Evolutionary conservation across 228 moss, liverwort and hornwort genomes (phyloP), one percentile per base, ranked within the genome.

Genomic region (Sphagnum fallax): DNA sequence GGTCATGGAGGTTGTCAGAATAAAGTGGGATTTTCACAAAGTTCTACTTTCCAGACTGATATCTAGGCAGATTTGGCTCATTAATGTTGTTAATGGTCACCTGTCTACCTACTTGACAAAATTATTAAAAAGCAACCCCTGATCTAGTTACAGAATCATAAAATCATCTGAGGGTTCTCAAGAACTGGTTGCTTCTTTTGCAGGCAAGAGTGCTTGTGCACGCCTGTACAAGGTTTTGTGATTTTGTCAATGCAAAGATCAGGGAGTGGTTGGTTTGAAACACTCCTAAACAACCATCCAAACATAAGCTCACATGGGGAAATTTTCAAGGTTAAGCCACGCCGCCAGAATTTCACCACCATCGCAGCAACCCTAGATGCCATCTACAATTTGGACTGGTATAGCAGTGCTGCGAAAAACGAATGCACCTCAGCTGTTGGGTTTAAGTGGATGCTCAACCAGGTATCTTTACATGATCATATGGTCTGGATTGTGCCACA

Each of bases 391-490:
- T 65, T 89, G 52, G 89, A 89, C 71, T 89, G 85, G 89, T 5
- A 52, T 9, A 89, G 86, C 66, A 89, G 89, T 13, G 89, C 89
- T 83, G 78, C 89, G 4, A 89, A 86, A 69, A 89, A 89, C 50
- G 89, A 75, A 52, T 89, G 89, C 52, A 83, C 83, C 51, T 73
- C 89, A 52, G 89, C 89, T 58, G 86, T 86, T 51, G 89, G 89
- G 11, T 79, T 89, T 48, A 89, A 89, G 66, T 89, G 89, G 89
- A 89, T 89, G 89, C 89, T 89, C 55, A 89, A 86, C 67, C 89
- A 89, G 89, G 88, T 89, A 67, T 50, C 9, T 13, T 52, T 1
- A 66, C 52, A 0, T 48, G 15, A 69, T 48, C 50, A 65, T 10
- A 48, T 65, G 16, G 10, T 65, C 8, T 48, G n/a, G 49, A 50